Percentiles rank a stretch among this genome's conserved stretches.
phyloP scores from a whole-genome alignment of 208 protist genomes.

The Crithidia acanthocephali region DNA sequence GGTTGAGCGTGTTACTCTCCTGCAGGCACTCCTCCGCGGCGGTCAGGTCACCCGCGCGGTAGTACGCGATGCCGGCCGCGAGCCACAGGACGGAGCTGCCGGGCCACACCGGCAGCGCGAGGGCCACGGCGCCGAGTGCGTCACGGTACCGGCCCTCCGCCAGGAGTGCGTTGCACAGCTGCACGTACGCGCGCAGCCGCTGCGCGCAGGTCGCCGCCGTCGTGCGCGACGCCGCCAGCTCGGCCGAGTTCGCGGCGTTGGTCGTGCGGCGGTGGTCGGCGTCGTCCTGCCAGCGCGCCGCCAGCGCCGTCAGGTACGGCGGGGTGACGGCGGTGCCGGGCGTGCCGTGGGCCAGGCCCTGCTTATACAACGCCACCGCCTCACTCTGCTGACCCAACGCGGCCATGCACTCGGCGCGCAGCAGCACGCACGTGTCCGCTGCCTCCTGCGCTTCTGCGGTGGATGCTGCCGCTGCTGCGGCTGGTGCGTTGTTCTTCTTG shows the following conservation, averaged over 20 bases:
- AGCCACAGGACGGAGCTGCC: slow-evolving; percentile 83
- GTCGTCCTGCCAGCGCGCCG: slow-evolving; percentile 25
- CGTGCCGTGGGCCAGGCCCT: slow-evolving; percentile 42
- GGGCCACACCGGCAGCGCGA: slow-evolving; percentile 78
- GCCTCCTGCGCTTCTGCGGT: slow-evolving; percentile 2
- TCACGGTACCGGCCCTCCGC: slow-evolving; percentile 67
- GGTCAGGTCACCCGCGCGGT: slow-evolving; percentile 61
- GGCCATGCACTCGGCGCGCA: slow-evolving; percentile 68
- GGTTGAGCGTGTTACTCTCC: slow-evolving; percentile 89
- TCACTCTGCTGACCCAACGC: slow-evolving; percentile 57
- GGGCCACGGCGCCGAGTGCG: slow-evolving; percentile 75
- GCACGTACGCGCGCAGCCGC: slow-evolving; percentile 52
- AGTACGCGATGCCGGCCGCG: slow-evolving; percentile 87
- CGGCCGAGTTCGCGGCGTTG: background rate
- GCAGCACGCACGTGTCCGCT: slow-evolving; percentile 50
- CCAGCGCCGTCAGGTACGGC: slow-evolving; percentile 25
- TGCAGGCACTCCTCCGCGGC: slow-evolving; percentile 87
- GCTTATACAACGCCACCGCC: slow-evolving; percentile 62
- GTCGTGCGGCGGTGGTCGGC: slow-evolving; percentile 2
- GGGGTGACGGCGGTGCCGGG: slow-evolving; percentile 10
- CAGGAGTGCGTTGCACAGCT: slow-evolving; percentile 85
- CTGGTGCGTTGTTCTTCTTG: background rate
- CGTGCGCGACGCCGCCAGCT: slow-evolving; percentile 4
- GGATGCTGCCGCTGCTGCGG: background rate
- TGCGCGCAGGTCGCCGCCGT: slow-evolving; percentile 22